phyloP scores from a whole-genome alignment of 2,329 filamentous ascomycete species.

The Pyrenophora tritici-repentis region DNA sequence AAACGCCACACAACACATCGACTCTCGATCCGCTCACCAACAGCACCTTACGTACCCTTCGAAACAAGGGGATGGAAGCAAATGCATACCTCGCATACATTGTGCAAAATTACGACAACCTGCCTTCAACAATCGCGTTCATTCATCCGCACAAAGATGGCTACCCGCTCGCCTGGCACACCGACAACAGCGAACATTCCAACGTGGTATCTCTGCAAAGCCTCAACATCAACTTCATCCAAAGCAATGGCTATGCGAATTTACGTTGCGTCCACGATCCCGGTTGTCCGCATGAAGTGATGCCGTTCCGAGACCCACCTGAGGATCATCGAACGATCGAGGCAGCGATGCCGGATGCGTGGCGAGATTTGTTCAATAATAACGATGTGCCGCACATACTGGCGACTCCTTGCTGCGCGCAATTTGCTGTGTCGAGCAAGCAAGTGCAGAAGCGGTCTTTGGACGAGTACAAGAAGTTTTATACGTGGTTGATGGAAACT shows the following conservation, averaged over 20 bases:
- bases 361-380: constrained; percentile 21
- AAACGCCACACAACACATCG: constrained; percentile 19
- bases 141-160: constrained; percentile 24
- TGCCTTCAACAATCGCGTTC: constrained; percentile 28
- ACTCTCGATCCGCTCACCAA: constrained; percentile 24
- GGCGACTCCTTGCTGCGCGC: constrained; percentile 53
- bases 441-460: constrained; percentile 33
- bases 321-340: constrained; percentile 17
- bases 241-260: constrained; percentile 49
- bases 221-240: constrained; percentile 47
- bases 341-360: constrained; percentile 22
- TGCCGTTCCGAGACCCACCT: constrained; percentile 37
- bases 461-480: constrained; percentile 34
- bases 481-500: constrained; percentile 30
- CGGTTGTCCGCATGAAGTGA: constrained; percentile 49
- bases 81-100: constrained; percentile 34
- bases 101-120: constrained; percentile 29
- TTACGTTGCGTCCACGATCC: constrained; percentile 47
- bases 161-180: constrained; percentile 11
- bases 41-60: constrained; percentile 21
- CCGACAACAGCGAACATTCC: constrained; percentile 16
- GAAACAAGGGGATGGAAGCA: constrained; percentile 30
- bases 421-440: constrained; percentile 43
- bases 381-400: constrained; percentile 34
- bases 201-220: constrained; percentile 8